phyloP scores from a whole-genome alignment of 2,329 filamentous ascomycete genomes.

The Monilinia vaccinii-corymbosi region DNA sequence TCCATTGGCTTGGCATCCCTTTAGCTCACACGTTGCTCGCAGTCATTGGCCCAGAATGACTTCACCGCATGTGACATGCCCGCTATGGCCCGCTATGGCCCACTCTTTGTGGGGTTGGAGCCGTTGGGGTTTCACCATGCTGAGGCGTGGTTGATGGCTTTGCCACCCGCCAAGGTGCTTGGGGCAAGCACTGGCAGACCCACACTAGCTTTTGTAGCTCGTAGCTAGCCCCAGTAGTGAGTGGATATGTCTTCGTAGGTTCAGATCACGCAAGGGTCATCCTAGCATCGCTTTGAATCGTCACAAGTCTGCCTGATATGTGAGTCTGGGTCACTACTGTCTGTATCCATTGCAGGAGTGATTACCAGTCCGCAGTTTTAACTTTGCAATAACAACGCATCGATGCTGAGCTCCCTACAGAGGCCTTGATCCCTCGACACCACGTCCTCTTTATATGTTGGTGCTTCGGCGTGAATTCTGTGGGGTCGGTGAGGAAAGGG shows the following conservation, averaged over 20 bases:
- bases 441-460: no score
- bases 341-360: not conserved
- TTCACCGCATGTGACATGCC: not conserved
- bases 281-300: no score
- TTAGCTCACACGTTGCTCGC: constrained; percentile 5
- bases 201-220: no score
- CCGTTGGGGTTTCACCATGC: not conserved
- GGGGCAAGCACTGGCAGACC: no score
- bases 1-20: not conserved
- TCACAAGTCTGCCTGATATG: no score
- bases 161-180: not conserved
- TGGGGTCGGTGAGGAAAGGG: not conserved
- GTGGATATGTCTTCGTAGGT: no score
- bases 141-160: not conserved
- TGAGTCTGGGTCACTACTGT: no score
- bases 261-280: no score
- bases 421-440: not conserved
- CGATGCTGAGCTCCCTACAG: not conserved
- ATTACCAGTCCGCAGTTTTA: not conserved
- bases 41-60: not conserved
- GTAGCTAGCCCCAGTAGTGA: no score
- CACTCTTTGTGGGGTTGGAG: not conserved
- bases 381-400: not conserved
- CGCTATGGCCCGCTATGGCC: not conserved
- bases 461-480: not conserved